phyloP scores from a whole-genome alignment of 2,329 filamentous ascomycete genomes.

The Cordyceps cicadae region DNA sequence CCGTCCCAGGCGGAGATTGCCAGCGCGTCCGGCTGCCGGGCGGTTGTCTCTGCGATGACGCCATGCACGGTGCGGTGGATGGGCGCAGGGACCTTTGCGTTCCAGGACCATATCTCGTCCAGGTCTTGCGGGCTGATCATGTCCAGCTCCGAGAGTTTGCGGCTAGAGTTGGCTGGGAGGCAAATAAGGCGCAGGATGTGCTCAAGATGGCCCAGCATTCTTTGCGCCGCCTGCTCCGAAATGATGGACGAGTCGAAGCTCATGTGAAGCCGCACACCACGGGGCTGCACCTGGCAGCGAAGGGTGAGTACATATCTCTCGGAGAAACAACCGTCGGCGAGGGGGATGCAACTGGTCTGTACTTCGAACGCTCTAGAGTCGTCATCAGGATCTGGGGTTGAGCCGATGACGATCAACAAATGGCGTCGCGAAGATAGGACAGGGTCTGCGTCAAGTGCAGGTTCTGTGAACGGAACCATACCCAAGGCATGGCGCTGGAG shows the following conservation, averaged over 20 bases:
- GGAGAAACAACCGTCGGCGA: not conserved
- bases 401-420: not conserved
- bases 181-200: not conserved
- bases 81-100: not conserved
- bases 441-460: not conserved
- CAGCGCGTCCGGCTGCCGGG: not conserved
- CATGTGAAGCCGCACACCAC: not conserved
- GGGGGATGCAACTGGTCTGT: not conserved
- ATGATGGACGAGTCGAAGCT: not conserved
- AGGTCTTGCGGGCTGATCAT: not conserved
- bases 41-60: not conserved
- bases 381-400: no score
- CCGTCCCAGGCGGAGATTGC: slow-evolving; percentile 1
- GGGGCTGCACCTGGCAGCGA: not conserved
- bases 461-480: not conserved
- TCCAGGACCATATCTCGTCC: not conserved
- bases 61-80: not conserved
- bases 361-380: not conserved
- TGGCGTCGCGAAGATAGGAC: no score
- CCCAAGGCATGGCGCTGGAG: not conserved
- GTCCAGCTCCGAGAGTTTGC: not conserved
- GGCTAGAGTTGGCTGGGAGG: not conserved
- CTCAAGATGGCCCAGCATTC: not conserved
- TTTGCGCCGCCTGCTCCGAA: not conserved
- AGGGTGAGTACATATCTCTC: not conserved